These are phyloP conservation scores for Aegilops speltoides DNA, from an alignment of 176 grass and related monocot genomes.

Conservation along the genomic window DNA sequence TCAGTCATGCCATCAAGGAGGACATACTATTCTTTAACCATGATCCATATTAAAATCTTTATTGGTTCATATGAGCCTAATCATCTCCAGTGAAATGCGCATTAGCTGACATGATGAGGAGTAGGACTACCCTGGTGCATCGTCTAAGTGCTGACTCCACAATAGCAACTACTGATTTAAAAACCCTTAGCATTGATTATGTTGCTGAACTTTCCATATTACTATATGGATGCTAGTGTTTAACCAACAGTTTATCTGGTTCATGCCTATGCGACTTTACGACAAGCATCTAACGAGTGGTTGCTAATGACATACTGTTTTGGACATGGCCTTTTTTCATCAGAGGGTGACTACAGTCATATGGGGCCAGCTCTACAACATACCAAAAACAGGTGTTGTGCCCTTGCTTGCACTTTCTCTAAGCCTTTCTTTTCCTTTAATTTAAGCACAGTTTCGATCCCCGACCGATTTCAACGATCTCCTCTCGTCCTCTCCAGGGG, in stretches of 20 bases:
- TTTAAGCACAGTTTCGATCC: neutral
- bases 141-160: constrained; percentile 44
- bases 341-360: constrained; percentile 22
- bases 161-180: constrained; percentile 27
- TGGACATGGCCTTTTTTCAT: constrained; percentile 32
- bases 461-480: neutral
- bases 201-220: constrained; percentile 15
- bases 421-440: neutral
- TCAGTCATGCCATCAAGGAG: neutral
- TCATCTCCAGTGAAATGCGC: constrained; percentile 25
- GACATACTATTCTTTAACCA: constrained; percentile 1
- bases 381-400: constrained; percentile 22
- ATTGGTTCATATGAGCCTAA: constrained; percentile 7
- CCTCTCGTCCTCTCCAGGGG: neutral
- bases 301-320: constrained; percentile 30
- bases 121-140: constrained; percentile 19
- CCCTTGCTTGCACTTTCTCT: constrained; percentile 23
- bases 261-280: neutral
- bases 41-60: neutral
- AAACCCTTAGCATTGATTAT: constrained; percentile 28
- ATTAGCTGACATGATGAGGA: constrained; percentile 39
- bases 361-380: constrained; percentile 28
- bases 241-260: constrained; percentile 27
- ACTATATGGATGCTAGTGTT: constrained; percentile 24
- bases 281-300: constrained; percentile 37